Conservation (phyloP, 257 asterid species). For the Lycium barbarum region DNA sequence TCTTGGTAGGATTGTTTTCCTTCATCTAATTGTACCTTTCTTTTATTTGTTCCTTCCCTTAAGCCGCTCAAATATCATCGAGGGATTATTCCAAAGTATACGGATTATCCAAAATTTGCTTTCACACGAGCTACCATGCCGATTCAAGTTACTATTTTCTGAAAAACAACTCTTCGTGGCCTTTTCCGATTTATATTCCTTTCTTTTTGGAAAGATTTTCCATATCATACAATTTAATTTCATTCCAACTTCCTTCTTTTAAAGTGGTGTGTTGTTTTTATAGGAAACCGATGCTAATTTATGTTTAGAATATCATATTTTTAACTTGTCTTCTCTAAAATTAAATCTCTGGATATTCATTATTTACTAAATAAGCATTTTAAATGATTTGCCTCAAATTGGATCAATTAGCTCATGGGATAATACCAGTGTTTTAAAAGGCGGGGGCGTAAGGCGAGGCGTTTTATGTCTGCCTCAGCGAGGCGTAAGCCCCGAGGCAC, state of each 20-base stretch:
- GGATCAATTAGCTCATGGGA: background rate
- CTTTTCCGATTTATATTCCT: background rate
- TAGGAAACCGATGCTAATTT: background rate
- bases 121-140: background rate
- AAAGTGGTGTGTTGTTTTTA: background rate
- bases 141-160: conserved; percentile 7
- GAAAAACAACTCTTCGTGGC: background rate
- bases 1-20: background rate
- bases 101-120: background rate
- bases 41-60: background rate
- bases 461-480: no score
- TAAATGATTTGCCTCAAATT: background rate
- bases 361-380: no score
- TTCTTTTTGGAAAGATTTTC: background rate
- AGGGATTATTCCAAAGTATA: background rate
- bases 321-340: background rate
- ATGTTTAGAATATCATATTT: no score
- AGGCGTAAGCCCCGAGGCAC: no score
- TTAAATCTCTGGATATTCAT: background rate
- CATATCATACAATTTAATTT: background rate
- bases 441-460: no score
- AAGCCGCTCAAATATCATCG: no score
- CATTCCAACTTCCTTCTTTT: background rate
- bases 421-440: no score
- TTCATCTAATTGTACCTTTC: background rate